Evolutionary conservation across 176 grass and related monocot genomes (phyloP), one percentile per base, ranked within the genome.

Genomic region (Musa schizocarpa): DNA sequence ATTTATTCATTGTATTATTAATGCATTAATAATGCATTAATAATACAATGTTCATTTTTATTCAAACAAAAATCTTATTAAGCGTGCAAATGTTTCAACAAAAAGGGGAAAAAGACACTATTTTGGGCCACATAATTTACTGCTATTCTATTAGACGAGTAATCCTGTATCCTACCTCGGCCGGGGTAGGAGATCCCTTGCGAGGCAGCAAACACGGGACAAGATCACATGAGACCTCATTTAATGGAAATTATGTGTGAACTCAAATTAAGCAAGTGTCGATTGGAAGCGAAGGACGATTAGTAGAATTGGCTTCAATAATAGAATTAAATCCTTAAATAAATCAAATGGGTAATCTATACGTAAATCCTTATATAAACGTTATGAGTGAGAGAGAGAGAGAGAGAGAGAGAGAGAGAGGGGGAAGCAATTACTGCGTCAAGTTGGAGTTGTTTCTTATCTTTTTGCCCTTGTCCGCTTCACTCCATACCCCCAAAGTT

Each of bases 401-500:
- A 22, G 22, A 22, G 22, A 26, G 63, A 63, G 13, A 63, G 59
- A 21, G 16, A 9, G 59, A 17, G 26, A 20, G 43, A 51, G 7
- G 19, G 27, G 1, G 16, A 11, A 20, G 50, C 34, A 51, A 65
- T 23, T 65, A 24, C 22, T 3, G 14, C 13, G 10, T 67, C 29
- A 12, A 7, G 13, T 5, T 25, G 24, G 26, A 68, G 9, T 49
- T 68, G 21, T 51, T 70, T 50, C 2, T 12, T 21, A 10, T 70
- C 20, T 70, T n/a, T 50, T 50, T 70, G 17, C 48, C 17, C 9
- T 70, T 22, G 13, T 17, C 52, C 43, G 19, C 68, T 70, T 70
- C 68, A 70, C 68, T 70, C 68, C 48, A 70, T 9, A 70, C 16
- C 68, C 68, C 68, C 68, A 68, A 70, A 70, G 68, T 70, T 70